Evolutionary conservation across 176 grass and related monocot genomes (phyloP).

Genomic region (Oropetium thomaeum): DNA sequence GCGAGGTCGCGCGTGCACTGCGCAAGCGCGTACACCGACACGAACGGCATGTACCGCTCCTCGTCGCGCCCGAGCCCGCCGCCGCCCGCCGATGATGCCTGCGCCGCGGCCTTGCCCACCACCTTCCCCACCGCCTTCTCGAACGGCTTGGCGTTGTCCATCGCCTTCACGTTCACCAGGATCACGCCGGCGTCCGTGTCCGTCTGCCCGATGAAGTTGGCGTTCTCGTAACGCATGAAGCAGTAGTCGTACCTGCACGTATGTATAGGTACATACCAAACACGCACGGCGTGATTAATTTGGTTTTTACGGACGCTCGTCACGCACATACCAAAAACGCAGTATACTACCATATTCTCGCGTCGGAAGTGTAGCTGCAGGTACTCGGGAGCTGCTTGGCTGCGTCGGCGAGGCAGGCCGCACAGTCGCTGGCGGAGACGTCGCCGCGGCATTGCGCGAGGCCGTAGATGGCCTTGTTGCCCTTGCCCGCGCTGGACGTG

Average conservation of each 20-base stretch:
- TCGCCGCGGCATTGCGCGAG: constrained; percentile 69
- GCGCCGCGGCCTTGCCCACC: constrained; percentile 28
- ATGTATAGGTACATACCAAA: neutral
- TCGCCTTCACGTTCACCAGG: constrained; percentile 39
- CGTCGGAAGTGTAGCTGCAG: constrained; percentile 53
- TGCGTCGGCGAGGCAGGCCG: constrained; percentile 51
- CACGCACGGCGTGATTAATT: neutral
- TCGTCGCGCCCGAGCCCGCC: constrained; percentile 43
- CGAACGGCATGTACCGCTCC: constrained; percentile 53
- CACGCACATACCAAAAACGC: neutral
- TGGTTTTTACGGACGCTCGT: neutral
- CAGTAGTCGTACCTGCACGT: constrained; percentile 63
- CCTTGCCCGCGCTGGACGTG: constrained; percentile 37
- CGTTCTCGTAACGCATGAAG: constrained; percentile 59
- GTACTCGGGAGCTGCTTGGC: constrained; percentile 51
- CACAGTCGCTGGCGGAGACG: constrained; percentile 52
- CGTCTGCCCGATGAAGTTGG: constrained; percentile 40
- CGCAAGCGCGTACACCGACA: constrained; percentile 56
- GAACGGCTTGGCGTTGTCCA: constrained; percentile 45
- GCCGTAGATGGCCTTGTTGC: constrained; percentile 40
- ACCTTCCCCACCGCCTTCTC: constrained; percentile 41
- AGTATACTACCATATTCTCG: constrained; percentile 52
- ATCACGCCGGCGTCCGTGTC: constrained; percentile 45
- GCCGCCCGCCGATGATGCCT: constrained; percentile 37
- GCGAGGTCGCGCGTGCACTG: constrained; percentile 65